Evolutionary conservation across 192 early-diverging fungal genomes (phyloP).

Genomic region (Podila horticola): DNA sequence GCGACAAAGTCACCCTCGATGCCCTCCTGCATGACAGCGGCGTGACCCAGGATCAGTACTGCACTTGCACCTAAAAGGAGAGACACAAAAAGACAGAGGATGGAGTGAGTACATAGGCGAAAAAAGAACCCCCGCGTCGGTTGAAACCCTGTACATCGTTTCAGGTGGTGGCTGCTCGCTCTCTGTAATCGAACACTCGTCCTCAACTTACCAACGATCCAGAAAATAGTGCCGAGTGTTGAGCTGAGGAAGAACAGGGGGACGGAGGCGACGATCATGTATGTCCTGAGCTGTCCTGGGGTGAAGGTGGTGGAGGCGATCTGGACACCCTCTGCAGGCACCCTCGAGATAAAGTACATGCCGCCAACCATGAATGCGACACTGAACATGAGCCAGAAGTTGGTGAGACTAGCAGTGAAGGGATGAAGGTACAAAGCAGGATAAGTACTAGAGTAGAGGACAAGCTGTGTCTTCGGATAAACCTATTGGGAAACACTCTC

Average conservation of each 20-base stretch:
- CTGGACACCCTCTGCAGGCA: slow-evolving; percentile 54
- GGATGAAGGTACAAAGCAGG: neutral
- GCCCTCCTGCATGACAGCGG: slow-evolving; percentile 64
- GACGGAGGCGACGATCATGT: slow-evolving; percentile 55
- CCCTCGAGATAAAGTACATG: slow-evolving; percentile 57
- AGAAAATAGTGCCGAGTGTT: slow-evolving; percentile 64
- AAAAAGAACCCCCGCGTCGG: neutral
- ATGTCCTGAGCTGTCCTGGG: slow-evolving; percentile 55
- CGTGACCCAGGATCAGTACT: slow-evolving; percentile 64
- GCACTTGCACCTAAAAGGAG: slow-evolving; percentile 62
- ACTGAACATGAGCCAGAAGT: slow-evolving; percentile 58
- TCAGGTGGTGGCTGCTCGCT: too few species aligned
- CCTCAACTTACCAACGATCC: slow-evolving; percentile 63
- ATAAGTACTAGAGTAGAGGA: too few species aligned
- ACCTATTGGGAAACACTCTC: neutral
- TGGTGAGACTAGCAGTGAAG: slow-evolving; percentile 56
- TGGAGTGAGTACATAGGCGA: neutral
- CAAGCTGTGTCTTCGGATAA: neutral
- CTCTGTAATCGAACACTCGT: neutral
- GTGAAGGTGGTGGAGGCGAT: slow-evolving; percentile 50
- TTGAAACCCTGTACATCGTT: too few species aligned
- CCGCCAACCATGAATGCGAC: slow-evolving; percentile 60
- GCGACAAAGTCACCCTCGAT: slow-evolving; percentile 63
- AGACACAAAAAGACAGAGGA: neutral
- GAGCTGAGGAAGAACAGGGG: slow-evolving; percentile 63